Percentiles rank a stretch among this genome's conserved stretches.
Conservation (phyloP, 192 early-diverging fungal genomes). For the Backusella tarrabulga region DNA sequence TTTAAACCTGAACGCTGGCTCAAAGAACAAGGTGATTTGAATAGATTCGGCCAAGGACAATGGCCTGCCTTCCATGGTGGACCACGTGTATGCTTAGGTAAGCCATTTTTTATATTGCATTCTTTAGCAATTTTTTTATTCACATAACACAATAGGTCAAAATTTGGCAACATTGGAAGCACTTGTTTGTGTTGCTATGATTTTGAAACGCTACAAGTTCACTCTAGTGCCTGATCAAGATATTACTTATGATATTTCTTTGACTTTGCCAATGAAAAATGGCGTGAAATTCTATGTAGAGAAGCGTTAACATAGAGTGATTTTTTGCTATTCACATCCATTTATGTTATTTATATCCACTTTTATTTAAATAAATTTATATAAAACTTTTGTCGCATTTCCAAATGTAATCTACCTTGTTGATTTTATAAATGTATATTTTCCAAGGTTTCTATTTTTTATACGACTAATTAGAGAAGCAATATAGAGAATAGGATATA, state of each 20-base stretch:
- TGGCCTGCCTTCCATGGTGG: constrained; percentile 62
- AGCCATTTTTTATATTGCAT: background rate
- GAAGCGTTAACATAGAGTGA: background rate
- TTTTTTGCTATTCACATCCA: background rate
- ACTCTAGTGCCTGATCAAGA: constrained; percentile 33
- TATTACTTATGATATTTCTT: constrained; percentile 23
- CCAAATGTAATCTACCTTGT: too few relatives aligned
- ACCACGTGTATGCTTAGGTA: constrained; percentile 37
- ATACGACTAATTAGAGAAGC: too few relatives aligned
- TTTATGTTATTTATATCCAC: background rate
- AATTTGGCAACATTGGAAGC: constrained; percentile 47
- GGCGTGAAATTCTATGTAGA: constrained; percentile 29
- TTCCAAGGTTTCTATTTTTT: too few relatives aligned
- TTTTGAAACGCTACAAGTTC: constrained; percentile 41
- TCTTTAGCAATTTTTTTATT: background rate
- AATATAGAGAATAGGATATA: too few relatives aligned
- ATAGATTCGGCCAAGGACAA: constrained; percentile 37
- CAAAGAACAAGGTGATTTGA: constrained; percentile 33
- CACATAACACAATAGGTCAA: constrained; percentile 28
- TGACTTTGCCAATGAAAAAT: constrained; percentile 33
- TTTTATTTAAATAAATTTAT: too few relatives aligned
- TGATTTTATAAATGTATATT: too few relatives aligned
- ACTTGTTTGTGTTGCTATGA: constrained; percentile 32
- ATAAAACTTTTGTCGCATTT: too few relatives aligned
- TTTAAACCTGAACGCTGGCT: constrained; percentile 72